phyloP scores from a whole-genome alignment of 768 basidiomycete genomes.

The Boletus speciosus region DNA sequence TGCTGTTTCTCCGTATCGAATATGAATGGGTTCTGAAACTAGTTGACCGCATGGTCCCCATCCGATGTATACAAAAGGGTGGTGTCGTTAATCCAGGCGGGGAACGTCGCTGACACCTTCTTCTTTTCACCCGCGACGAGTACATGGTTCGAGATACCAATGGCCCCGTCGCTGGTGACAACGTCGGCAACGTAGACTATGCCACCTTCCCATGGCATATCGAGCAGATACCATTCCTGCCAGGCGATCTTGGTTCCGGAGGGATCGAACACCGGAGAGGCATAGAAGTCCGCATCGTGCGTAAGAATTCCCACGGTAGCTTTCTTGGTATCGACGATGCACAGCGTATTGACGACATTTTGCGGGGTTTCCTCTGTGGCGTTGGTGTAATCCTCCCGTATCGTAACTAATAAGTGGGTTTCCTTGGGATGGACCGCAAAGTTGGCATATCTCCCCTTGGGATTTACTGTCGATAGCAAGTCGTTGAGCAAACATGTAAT shows the following conservation, averaged over 20 bases:
- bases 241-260: slow-evolving; percentile 54
- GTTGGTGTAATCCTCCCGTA: slow-evolving; percentile 66
- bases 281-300: slow-evolving; percentile 66
- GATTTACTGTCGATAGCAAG: slow-evolving; percentile 8
- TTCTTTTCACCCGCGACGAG: slow-evolving; percentile 48
- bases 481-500: background rate
- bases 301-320: slow-evolving; percentile 40
- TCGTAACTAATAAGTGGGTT: slow-evolving; percentile 48
- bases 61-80: slow-evolving; percentile 59
- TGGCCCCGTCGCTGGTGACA: background rate
- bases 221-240: slow-evolving; percentile 61
- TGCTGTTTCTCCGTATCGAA: slow-evolving; percentile 26
- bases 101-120: slow-evolving; percentile 37
- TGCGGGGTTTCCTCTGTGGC: slow-evolving; percentile 29
- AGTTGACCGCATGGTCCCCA: slow-evolving; percentile 35
- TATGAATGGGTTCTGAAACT: slow-evolving; percentile 50
- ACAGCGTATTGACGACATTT: slow-evolving; percentile 45
- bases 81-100: slow-evolving; percentile 40
- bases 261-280: slow-evolving; percentile 50
- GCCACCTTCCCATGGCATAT: slow-evolving; percentile 67
- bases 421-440: slow-evolving; percentile 53
- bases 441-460: slow-evolving; percentile 42
- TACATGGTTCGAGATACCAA: slow-evolving; percentile 32
- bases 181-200: slow-evolving; percentile 50
- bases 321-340: slow-evolving; percentile 46